Conservation (phyloP, 2,329 filamentous ascomycete genomes). For the Uncinocarpus reesii region DNA sequence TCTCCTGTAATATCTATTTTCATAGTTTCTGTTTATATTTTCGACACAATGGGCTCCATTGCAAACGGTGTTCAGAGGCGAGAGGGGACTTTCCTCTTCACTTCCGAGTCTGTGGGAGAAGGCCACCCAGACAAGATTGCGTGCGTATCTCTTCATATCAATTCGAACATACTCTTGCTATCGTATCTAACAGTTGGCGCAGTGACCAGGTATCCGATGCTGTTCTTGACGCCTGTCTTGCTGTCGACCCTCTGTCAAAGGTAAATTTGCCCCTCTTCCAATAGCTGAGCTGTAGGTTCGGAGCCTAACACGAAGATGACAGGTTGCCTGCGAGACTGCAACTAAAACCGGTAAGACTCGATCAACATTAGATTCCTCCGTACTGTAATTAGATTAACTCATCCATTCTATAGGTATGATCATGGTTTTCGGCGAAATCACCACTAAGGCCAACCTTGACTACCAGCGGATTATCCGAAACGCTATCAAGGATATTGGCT, state of each 20-base stretch:
- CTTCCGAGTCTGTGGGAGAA: constrained; percentile 81
- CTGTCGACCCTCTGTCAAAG: constrained; percentile 93
- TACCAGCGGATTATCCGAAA: constrained; percentile 96
- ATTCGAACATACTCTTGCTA: neutral
- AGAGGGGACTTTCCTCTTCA: constrained; percentile 71
- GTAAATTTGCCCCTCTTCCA: constrained; percentile 28
- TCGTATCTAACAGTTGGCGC: constrained; percentile 13
- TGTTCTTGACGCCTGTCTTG: constrained; percentile 93
- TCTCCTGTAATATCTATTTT: constrained; percentile 16
- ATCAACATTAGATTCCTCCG: neutral
- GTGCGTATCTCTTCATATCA: constrained; percentile 33
- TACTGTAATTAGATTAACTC: constrained; percentile 13
- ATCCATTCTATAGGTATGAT: constrained; percentile 52
- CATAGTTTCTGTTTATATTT: constrained; percentile 15
- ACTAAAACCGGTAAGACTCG: constrained; percentile 81
- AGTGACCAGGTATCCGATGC: constrained; percentile 96
- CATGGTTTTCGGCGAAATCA: constrained; percentile 98
- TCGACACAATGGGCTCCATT: constrained; percentile 45
- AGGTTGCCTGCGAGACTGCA: constrained; percentile 92
- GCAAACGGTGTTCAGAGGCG: constrained; percentile 11
- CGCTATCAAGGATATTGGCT: constrained; percentile 96
- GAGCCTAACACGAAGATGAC: neutral
- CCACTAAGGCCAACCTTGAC: constrained; percentile 88
- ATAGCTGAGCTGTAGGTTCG: neutral
- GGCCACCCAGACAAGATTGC: constrained; percentile 95